Evolutionary conservation across 129 eudicot genomes (phyloP), one percentile per base, ranked within the genome.

Genomic region (Centaurea solstitialis): DNA sequence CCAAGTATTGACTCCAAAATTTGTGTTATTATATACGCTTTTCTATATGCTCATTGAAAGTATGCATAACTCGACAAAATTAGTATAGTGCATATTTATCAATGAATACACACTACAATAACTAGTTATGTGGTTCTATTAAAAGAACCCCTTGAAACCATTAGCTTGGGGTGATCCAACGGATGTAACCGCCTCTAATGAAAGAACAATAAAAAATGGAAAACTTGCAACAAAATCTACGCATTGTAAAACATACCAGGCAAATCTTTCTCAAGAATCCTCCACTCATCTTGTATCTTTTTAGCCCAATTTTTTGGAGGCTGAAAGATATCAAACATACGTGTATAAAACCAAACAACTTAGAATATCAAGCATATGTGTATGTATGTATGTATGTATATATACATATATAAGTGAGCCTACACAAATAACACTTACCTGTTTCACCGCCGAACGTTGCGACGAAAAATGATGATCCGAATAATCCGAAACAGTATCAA

Each of bases 281-380:
- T 92, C 99, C 99, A 94, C 81, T 94, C 98, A 9, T 92, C 93
- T 75, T 87, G 94, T 79, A 94, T 90, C 85, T 76, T 92, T 87
- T 90, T 92, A 41, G 87, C 84, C 96, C 97, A 94, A 69, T 73
- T 81, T 79, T 83, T 88, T 50, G 97, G 87, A 65, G 89, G 90
- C 94, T 90, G 88, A 75, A 79, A 50, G 59, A 82, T n/a, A 64
- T 47, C 57, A 66, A n/a, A 67, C 9, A 21, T 35, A 73, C 11
- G 24, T 37, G 47, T 38, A 79, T 37, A 18, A 21, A 72, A 47
- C 9, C 53, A 15, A 45, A 43, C 72, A 73, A 5, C 37, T 47
- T 4, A 62, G 37, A 33, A 33, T 33, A 33, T 33, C 37, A 33
- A 33, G 37, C 37, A 33, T 33, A 33, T 33, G 37, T 33, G 37